Percentiles rank a stretch among this genome's conserved stretches.
Evolutionary conservation across 108 stramenopile species (phyloP).

Genomic region (Stephanodiscus minutulus): DNA sequence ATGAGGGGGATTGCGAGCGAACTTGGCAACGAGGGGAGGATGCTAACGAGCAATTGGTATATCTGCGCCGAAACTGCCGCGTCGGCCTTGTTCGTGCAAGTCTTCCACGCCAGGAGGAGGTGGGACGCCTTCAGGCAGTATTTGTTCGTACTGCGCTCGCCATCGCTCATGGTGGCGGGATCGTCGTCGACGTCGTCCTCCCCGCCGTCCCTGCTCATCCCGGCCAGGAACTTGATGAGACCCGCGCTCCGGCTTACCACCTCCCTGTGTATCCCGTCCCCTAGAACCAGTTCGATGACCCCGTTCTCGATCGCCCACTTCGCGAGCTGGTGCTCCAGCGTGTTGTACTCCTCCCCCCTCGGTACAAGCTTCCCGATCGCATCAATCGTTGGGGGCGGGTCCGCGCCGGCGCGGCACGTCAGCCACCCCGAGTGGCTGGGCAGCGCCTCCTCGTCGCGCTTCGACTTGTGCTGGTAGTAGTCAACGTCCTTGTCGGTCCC

Average conservation of each 20-base stretch:
- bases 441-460: slow-evolving; percentile 71
- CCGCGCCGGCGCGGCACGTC: slow-evolving; percentile 73
- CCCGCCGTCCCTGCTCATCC: slow-evolving; percentile 69
- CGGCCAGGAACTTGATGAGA: slow-evolving; percentile 83
- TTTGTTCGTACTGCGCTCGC: slow-evolving; percentile 26
- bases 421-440: slow-evolving; percentile 83
- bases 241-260: slow-evolving; percentile 73
- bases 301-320: slow-evolving; percentile 87
- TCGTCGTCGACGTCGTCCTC: slow-evolving; percentile 13
- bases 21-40: slow-evolving; percentile 74
- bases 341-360: slow-evolving; percentile 70
- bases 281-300: slow-evolving; percentile 82
- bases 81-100: slow-evolving; percentile 76
- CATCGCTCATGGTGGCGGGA: neutral
- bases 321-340: slow-evolving; percentile 76
- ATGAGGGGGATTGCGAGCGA: slow-evolving; percentile 80
- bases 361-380: slow-evolving; percentile 76
- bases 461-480: slow-evolving; percentile 96
- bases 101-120: slow-evolving; percentile 84
- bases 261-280: slow-evolving; percentile 79
- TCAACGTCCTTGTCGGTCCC: slow-evolving; percentile 98
- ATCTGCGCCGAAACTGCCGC: slow-evolving; percentile 83
- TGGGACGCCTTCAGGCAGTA: slow-evolving; percentile 79
- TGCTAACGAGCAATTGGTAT: slow-evolving; percentile 78
- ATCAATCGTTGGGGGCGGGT: slow-evolving; percentile 78